Base-by-base conservation (phyloP, 2,329 filamentous ascomycete species). In the Thermothelomyces thermophilus region DNA sequence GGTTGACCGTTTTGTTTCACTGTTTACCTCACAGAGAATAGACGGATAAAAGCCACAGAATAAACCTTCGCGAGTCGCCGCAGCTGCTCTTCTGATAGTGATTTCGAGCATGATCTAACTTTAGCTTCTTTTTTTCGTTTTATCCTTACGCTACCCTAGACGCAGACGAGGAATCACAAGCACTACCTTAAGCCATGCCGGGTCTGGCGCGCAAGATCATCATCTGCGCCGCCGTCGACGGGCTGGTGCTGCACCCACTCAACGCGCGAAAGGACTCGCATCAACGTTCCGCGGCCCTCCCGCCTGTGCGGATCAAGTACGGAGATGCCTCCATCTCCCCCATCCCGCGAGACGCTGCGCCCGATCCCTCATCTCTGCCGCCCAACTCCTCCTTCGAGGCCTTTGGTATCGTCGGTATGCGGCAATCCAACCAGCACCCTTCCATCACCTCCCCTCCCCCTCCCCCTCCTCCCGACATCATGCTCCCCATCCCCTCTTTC, bases 221-320 rank as follows among this genome's bases (percentile, higher is more conserved):
- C 57, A 81, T 95, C 58, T 84, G 84, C 67, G 88, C 90, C 48
- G 83, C 88, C 22, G 80, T 84, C 47, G 90, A 96, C 63, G 90
- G 90, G 50, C 75, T 96, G 46, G 73, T 95, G 56, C 76, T 96
- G 39, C 87, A 93, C 62, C 84, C 87, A 22, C 71, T 86, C 26
- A 74, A 79, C 16, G 68, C 73, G 48, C 82, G 81, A 65, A 82
- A 82, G 62, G 77, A 82, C 62, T 22, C 50, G 6, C 41, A 24
- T 14, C 42, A 41, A 68, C 77, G 22, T 64, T 71, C 48, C 73
- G 76, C 52, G 74, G 82, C 19, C 10, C 24, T 51, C 11, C 22
- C 50, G 9, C 52, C 53, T 8, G 73, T 90, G 46, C 82, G 80
- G 60, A 77, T 95, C 56, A 82, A 82, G 59, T 95, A 94, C 61